Evolutionary conservation across 495 filamentous ascomycete genomes (phyloP), one percentile per base, ranked within the genome.

Genomic region (Lasiosphaeris hirsuta): DNA sequence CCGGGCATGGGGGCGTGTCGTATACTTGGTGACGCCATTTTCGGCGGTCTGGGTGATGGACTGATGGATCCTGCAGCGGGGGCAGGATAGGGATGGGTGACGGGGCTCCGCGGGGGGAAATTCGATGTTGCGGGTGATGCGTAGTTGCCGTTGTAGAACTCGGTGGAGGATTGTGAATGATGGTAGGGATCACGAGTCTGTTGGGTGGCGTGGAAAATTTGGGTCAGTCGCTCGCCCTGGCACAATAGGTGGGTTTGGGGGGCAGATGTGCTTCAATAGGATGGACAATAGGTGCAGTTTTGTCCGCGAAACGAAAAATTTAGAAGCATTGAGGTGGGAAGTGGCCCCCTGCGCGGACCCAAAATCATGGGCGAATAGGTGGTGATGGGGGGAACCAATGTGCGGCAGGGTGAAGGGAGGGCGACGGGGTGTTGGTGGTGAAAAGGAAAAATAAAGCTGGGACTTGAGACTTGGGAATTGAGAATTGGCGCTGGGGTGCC

Each of bases 61-160:
- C 73, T 76, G 74, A 78, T 70, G 69, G 82, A 75, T 67, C 79
- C 76, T 72, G 74, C 63, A 61, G 72, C 67, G 68, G 79, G 69
- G 67, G 77, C 71, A 68, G 83, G 72, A 72, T 84, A 73, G 60
- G 74, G 70, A 52, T 81, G 81, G 41, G 80, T 65, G 60, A 80
- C 67, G 55, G 84, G 78, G 56, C 81, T 83, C 42, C 79, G 78
- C 39, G 84, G 75, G 18, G 75, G 67, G 69, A 85, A 71, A 66
- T 75, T 65, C 66, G 82, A 54, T 72, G 81, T 58, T 67, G 83
- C 73, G 69, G 85, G 67, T 66, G 85, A 74, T 66, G 81, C 75
- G 64, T 84, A 85, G 55, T 74, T 75, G 3, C 58, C 61, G 61
- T 43, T 84, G 75, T 84, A 84, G 71, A 80, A 84, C 63, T 78